Evolutionary conservation across 2,329 filamentous ascomycete species (phyloP), one percentile per base, ranked within the genome.

Genomic region (Leptographium lundbergii): DNA sequence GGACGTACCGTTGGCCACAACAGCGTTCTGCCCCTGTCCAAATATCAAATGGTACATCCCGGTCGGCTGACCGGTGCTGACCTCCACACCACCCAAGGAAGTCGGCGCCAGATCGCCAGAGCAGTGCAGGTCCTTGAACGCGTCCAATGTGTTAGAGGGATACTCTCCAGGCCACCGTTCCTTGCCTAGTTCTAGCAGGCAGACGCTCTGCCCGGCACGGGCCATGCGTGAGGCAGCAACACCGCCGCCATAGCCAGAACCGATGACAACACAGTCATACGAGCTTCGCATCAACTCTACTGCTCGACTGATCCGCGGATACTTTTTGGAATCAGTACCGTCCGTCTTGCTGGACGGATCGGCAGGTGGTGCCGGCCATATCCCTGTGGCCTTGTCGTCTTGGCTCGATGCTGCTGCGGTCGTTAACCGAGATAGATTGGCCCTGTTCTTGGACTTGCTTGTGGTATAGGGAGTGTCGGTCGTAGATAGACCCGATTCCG

Each of bases 81-180:
- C 72, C 22, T 73, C 63, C 25, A 76, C 70, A 17, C 72, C 71
- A n/a, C 70, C 69, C 7, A 75, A 59, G 61, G 70, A 70, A 7
- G 48, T 24, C 7, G 76, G 74, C 2, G 75, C 72, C 55, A 82
- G 72, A 39, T 78, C 72, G 1, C 82, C 83, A 1, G 80, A 81
- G 60, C 79, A 74, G 61, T 82, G 81, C 24, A 85, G 66, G 65
- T 87, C 75, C 22, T 71, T 71, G 14, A 77, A 61, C 0, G 77
- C 74, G 9, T 83, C 76, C 1, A 67, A 59, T 0, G 77, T 65
- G 0, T 71, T 74, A 27, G 70, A 74, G 0, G 84, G 83, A 62
- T 84, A 87, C 67, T 86, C 82, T 5, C 84, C 84, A 1, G 83
- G 83, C 84, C 82, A 87, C 61, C 75, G 77, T 69, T 88, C 85